Base-by-base conservation (phyloP, 2,329 filamentous ascomycete genomes). In the Fusarium scirpi region DNA sequence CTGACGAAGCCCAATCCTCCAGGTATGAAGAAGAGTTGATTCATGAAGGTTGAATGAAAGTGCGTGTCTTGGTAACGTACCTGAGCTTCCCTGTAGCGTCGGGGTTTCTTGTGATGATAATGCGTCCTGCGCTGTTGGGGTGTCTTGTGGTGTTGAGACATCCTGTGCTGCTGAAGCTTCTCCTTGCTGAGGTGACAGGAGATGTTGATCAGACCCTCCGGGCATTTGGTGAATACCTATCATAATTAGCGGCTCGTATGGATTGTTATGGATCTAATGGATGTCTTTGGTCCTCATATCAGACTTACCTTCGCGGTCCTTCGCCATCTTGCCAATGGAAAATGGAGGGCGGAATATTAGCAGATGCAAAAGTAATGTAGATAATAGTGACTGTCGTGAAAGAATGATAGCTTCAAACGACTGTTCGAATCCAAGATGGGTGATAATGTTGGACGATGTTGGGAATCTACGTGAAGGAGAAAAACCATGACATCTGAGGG, bases 361-460 rank as follows among this genome's bases (percentile, higher is more conserved):
- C 25, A 22, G 27, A 16, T 10, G 25, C 11, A 34, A 48, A 55
- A 34, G 30, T 25, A 29, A 13, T 38, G 30, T 13, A 38, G 20
- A 52, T 41, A 20, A n/a, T 61, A 55, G 41, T 25, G 34, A 53
- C n/a, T 41, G 32, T 67, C 34, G n/a, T 57, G 25, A 66, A 34
- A 49, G 55, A 56, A 67, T 54, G 58, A 34, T 22, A 24, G 29
- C 22, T 62, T 53, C 27, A 55, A 58, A 67, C n/a, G 53, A 45
- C 22, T 67, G 46, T 22, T 59, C 30, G 38, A 25, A 18, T 70
- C 48, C 53, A 53, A 68, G 22, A 65, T 41, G 34, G 25, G 25
- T 38, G 25, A 52, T 64, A 27, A 43, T 40, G 7, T 34, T 62
- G 24, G 29, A 29, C 34, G 24, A 43, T 54, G 49, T 29, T 34